These are phyloP conservation scores for Neonectria magnoliae DNA, from an alignment of 2,329 filamentous ascomycete genomes.

Conservation along the genomic window DNA sequence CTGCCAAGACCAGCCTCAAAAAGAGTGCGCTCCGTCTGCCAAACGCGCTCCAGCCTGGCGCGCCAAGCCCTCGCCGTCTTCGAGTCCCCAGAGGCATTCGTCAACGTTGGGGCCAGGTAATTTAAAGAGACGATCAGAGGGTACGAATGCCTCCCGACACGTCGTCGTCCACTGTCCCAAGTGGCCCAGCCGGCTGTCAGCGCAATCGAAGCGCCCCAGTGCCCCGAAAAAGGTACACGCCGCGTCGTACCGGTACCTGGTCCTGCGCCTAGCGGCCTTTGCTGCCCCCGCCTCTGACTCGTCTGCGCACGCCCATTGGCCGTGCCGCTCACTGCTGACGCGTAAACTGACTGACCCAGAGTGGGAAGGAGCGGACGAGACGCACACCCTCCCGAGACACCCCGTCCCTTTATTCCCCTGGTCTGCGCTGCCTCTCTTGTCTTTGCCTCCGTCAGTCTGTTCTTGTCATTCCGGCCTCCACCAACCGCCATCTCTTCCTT, in stretches of 20 bases:
- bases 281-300: conserved; percentile 31
- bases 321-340: conserved; percentile 47
- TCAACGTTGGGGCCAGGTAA: conserved; percentile 22
- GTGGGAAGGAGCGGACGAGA: conserved; percentile 40
- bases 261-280: conserved; percentile 39
- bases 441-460: conserved; percentile 23
- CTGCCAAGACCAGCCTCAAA: conserved; percentile 1
- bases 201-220: conserved; percentile 1
- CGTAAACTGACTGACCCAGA: conserved; percentile 48
- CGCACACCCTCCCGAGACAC: conserved; percentile 47
- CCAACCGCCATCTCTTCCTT: conserved; percentile 40
- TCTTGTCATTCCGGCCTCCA: conserved; percentile 34
- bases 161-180: neutral
- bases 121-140: conserved; percentile 23
- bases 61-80: neutral
- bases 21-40: conserved; percentile 11
- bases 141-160: neutral
- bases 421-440: conserved; percentile 31
- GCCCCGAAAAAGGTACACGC: conserved; percentile 29
- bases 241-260: conserved; percentile 39
- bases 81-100: conserved; percentile 14
- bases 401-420: conserved; percentile 48
- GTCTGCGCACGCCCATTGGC: conserved; percentile 43
- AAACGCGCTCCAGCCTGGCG: neutral
- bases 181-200: conserved; percentile 6